These are phyloP conservation scores for Dissoconium aciculare DNA, from an alignment of 2,329 filamentous ascomycete genomes.

Conservation along the genomic window DNA sequence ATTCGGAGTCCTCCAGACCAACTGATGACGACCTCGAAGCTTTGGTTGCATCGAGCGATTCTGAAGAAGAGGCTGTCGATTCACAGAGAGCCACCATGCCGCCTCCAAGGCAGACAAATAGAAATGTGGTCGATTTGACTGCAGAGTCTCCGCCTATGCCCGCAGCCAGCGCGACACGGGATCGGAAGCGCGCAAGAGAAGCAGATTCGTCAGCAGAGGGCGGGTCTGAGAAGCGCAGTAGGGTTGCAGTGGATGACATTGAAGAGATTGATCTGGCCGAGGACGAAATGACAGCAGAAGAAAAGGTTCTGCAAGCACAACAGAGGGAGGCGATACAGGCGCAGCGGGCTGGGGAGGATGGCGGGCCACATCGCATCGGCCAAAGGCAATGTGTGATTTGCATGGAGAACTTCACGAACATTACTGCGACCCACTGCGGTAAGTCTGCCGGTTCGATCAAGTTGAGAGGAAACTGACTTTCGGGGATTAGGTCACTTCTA, in stretches of 20 bases:
- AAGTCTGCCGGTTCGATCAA: too few species aligned
- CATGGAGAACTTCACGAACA: constrained; percentile 45
- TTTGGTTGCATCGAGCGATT: constrained; percentile 12
- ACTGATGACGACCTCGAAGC: constrained; percentile 6
- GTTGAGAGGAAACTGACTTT: too few species aligned
- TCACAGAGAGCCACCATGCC: constrained; percentile 6
- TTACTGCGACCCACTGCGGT: constrained; percentile 47
- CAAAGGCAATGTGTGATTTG: constrained; percentile 47
- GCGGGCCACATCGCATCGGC: constrained; percentile 26
- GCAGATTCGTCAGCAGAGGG: constrained; percentile 4
- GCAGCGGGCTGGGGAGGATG: constrained; percentile 14
- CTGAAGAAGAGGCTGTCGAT: constrained; percentile 4
- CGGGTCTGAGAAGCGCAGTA: constrained; percentile 8
- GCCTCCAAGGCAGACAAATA: constrained; percentile 2
- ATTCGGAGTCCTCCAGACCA: too few species aligned
- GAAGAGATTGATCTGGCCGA: constrained; percentile 12
- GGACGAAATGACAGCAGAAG: constrained; percentile 16
- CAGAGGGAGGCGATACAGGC: constrained; percentile 14
- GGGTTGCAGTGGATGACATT: constrained; percentile 4
- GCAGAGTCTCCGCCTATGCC: not conserved
- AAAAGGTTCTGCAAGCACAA: constrained; percentile 23
- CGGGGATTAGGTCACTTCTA: constrained; percentile 51
- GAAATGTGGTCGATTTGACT: constrained; percentile 10
- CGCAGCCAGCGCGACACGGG: constrained; percentile 1
- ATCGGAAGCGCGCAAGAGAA: constrained; percentile 7